Conservation (phyloP, 2,329 filamentous ascomycete species). For the Whalleya microplaca region DNA sequence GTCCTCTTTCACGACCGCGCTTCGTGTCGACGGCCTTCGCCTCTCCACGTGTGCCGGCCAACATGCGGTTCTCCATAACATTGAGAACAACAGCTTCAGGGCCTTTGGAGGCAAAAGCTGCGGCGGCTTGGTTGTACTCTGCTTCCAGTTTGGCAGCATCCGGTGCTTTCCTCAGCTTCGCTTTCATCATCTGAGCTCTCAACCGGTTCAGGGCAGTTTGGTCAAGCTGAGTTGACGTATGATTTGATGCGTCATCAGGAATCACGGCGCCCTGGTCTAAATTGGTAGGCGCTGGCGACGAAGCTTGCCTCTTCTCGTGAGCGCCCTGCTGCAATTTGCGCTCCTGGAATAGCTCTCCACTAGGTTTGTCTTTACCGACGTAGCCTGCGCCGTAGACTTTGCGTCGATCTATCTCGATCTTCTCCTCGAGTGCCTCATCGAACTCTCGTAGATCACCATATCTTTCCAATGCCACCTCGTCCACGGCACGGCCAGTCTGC, state of each 20-base stretch:
- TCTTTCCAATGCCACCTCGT: constrained; percentile 81
- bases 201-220: constrained; percentile 84
- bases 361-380: constrained; percentile 82
- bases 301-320: constrained; percentile 39
- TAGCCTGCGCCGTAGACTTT: constrained; percentile 85
- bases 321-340: constrained; percentile 64
- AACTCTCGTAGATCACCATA: constrained; percentile 84
- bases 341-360: constrained; percentile 82
- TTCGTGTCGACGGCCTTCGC: constrained; percentile 79
- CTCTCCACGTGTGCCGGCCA: constrained; percentile 75
- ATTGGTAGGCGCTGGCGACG: constrained; percentile 37
- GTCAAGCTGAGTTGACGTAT: constrained; percentile 62
- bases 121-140: constrained; percentile 79
- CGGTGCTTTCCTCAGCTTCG: constrained; percentile 78
- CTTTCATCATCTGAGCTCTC: constrained; percentile 94
- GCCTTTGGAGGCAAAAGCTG: constrained; percentile 59
- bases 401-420: constrained; percentile 84
- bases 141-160: constrained; percentile 78
- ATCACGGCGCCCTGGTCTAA: constrained; percentile 61
- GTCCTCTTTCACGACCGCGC: constrained; percentile 80
- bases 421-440: constrained; percentile 91
- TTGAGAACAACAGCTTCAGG: constrained; percentile 78
- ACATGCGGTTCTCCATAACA: constrained; percentile 86
- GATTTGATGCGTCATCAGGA: constrained; percentile 54
- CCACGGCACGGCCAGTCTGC: constrained; percentile 71